These are phyloP conservation scores for Penicillium nucicola DNA, from an alignment of 495 filamentous ascomycete species.

Conservation along the genomic window DNA sequence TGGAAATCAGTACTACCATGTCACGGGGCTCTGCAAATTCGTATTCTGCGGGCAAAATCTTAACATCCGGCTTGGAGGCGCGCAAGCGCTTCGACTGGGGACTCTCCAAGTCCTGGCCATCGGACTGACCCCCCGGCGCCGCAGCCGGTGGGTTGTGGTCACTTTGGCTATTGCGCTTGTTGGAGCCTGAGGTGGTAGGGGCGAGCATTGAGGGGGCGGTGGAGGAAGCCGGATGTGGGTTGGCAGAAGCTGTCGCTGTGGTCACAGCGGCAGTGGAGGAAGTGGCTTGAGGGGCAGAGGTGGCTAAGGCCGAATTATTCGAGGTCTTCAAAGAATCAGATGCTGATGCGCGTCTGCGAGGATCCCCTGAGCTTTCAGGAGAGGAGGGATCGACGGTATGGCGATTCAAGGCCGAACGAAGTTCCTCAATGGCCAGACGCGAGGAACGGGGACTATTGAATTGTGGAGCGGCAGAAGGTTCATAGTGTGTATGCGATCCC, in stretches of 20 bases:
- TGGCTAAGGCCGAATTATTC: slow-evolving; percentile 19
- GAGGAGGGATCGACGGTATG: slow-evolving; percentile 42
- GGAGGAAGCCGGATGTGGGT: slow-evolving; percentile 25
- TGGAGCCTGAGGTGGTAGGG: slow-evolving; percentile 34
- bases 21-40: slow-evolving; percentile 76
- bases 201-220: slow-evolving; percentile 35
- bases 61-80: slow-evolving; percentile 55
- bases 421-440: slow-evolving; percentile 47
- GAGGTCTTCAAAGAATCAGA: slow-evolving; percentile 24
- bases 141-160: slow-evolving; percentile 26
- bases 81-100: slow-evolving; percentile 53
- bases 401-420: slow-evolving; percentile 43
- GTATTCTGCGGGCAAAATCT: slow-evolving; percentile 72
- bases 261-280: slow-evolving; percentile 14
- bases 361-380: slow-evolving; percentile 39
- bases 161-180: slow-evolving; percentile 39
- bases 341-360: slow-evolving; percentile 37
- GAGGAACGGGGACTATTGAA: slow-evolving; percentile 39
- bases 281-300: slow-evolving; percentile 17
- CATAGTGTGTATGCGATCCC: slow-evolving; percentile 31
- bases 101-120: slow-evolving; percentile 46
- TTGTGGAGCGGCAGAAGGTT: slow-evolving; percentile 31
- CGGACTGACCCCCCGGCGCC: slow-evolving; percentile 37
- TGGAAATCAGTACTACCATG: slow-evolving; percentile 83
- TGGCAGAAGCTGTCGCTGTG: slow-evolving; percentile 19